These are phyloP conservation scores for Dionaea muscipula DNA, from an alignment of 179 eudicot species.

Conservation along the genomic window DNA sequence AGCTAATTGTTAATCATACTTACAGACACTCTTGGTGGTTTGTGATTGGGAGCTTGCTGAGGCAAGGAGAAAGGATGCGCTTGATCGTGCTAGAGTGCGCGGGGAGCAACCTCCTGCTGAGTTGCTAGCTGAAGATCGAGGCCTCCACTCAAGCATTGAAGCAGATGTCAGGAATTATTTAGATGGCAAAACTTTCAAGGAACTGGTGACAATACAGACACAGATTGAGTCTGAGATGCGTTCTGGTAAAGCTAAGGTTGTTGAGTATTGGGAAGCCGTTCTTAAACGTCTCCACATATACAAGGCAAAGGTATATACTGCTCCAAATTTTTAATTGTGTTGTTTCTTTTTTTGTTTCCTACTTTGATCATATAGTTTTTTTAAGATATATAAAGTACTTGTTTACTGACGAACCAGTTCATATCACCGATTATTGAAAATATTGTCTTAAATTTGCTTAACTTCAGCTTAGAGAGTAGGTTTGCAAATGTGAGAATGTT, in stretches of 20 bases:
- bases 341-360: too few relatives aligned
- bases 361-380: too few relatives aligned
- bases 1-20: background rate
- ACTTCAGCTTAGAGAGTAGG: too few relatives aligned
- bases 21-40: slow-evolving; percentile 79
- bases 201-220: slow-evolving; percentile 45
- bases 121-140: slow-evolving; percentile 84
- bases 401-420: too few relatives aligned
- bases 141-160: slow-evolving; percentile 80
- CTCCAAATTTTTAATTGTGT: slow-evolving; percentile 3
- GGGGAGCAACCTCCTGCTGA: slow-evolving; percentile 96
- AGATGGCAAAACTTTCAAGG: slow-evolving; percentile 60
- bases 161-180: slow-evolving; percentile 60
- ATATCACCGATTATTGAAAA: too few relatives aligned
- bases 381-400: too few relatives aligned
- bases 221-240: slow-evolving; percentile 88
- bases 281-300: slow-evolving; percentile 81
- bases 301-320: slow-evolving; percentile 71
- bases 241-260: slow-evolving; percentile 90
- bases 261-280: slow-evolving; percentile 95
- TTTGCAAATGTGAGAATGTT: too few relatives aligned
- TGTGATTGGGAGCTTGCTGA: slow-evolving; percentile 87
- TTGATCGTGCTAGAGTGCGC: slow-evolving; percentile 92
- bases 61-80: slow-evolving; percentile 71
- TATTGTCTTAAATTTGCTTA: too few relatives aligned